A percentile compares a stretch with the other conserved stretches of the same genome.
Conservation (phyloP, 2,329 filamentous ascomycete genomes). For the Cyphellophora europaea region DNA sequence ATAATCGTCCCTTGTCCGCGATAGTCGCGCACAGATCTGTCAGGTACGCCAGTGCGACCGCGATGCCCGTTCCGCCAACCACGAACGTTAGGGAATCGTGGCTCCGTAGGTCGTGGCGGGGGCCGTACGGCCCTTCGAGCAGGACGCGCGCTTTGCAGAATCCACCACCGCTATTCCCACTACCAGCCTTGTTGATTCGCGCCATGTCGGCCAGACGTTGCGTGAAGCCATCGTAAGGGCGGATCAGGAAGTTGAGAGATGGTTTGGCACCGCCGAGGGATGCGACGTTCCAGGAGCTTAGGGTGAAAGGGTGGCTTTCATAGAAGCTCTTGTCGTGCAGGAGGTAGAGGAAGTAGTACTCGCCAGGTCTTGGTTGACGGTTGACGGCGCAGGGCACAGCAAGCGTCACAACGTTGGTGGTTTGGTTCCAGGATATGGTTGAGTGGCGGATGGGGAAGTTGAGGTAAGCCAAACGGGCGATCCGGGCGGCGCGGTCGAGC, state of each 20-base stretch:
- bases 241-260: slow-evolving; percentile 37
- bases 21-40: slow-evolving; percentile 20
- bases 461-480: slow-evolving; percentile 30
- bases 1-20: slow-evolving; percentile 14
- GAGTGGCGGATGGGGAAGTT: slow-evolving; percentile 21
- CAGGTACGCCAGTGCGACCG: slow-evolving; percentile 38
- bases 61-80: slow-evolving; percentile 24
- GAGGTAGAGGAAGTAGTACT: slow-evolving; percentile 42
- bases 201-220: slow-evolving; percentile 27
- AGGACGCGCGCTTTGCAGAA: slow-evolving; percentile 27
- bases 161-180: slow-evolving; percentile 11
- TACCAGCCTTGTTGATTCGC: slow-evolving; percentile 1
- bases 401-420: slow-evolving; percentile 36
- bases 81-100: slow-evolving; percentile 45
- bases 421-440: slow-evolving; percentile 31
- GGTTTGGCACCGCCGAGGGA: background rate
- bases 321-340: slow-evolving; percentile 34
- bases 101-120: slow-evolving; percentile 22
- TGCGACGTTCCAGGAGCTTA: slow-evolving; percentile 23
- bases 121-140: slow-evolving; percentile 43
- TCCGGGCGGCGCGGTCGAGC: slow-evolving; percentile 34
- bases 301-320: slow-evolving; percentile 44
- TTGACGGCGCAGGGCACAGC: slow-evolving; percentile 29
- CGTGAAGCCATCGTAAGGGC: slow-evolving; percentile 43
- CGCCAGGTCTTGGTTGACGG: slow-evolving; percentile 29